Conservation (phyloP, 768 basidiomycete genomes). For the Hemileccinum impolitum region DNA sequence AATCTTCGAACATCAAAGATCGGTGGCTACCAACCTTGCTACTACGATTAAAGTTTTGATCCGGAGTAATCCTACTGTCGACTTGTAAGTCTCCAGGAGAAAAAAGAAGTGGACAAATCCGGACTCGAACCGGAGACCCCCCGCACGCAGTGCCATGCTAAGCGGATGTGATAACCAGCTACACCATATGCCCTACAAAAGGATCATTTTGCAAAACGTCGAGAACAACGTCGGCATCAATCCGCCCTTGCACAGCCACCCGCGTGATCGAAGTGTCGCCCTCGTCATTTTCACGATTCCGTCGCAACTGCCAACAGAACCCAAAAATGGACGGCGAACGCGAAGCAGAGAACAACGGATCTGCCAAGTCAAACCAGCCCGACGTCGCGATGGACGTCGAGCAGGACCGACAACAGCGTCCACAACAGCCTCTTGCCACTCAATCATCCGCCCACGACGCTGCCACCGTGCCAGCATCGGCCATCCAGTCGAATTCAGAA, state of each 20-base stretch:
- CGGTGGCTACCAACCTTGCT: too few species aligned
- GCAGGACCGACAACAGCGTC: constrained; percentile 7
- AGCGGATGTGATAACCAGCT: constrained; percentile 41
- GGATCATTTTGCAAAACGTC: too few species aligned
- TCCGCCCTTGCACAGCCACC: constrained; percentile 20
- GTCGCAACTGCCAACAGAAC: constrained; percentile 11
- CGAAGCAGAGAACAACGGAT: constrained; percentile 3
- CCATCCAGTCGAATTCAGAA: constrained; percentile 11
- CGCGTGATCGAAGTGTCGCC: constrained; percentile 21
- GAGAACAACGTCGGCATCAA: constrained; percentile 4
- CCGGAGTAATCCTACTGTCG: too few species aligned
- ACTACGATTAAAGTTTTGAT: too few species aligned
- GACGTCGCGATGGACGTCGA: constrained; percentile 25
- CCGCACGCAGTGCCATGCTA: constrained; percentile 35
- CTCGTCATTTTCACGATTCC: constrained; percentile 28
- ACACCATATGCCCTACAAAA: constrained; percentile 35
- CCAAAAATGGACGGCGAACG: constrained; percentile 23
- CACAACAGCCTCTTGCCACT: too few species aligned
- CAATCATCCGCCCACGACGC: not conserved
- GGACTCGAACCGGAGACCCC: constrained; percentile 40
- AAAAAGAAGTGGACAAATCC: constrained; percentile 34
- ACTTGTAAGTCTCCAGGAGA: not conserved
- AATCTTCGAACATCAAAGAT: too few species aligned
- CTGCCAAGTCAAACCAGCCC: not conserved
- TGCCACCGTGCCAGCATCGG: not conserved